Evolutionary conservation across 2,329 filamentous ascomycete genomes (phyloP).

Genomic region (Talaromyces funiculosus): DNA sequence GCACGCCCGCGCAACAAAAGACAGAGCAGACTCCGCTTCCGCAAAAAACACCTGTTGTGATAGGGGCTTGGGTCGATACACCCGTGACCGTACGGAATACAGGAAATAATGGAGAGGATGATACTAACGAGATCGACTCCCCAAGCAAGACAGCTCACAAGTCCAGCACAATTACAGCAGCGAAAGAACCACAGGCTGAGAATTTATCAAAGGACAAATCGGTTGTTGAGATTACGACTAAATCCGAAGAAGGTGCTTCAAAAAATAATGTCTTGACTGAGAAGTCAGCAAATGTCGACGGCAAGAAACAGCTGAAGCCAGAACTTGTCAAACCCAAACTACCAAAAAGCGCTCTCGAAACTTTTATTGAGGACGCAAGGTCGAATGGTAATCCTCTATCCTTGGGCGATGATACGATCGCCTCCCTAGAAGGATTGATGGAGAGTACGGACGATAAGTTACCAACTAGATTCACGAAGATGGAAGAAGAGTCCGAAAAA

Average conservation of each 20-base stretch:
- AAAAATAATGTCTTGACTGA: background rate
- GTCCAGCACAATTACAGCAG: background rate
- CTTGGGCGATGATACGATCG: conserved; percentile 42
- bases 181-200: background rate
- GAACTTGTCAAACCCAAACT: conserved; percentile 32
- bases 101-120: conserved; percentile 15
- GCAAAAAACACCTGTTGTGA: conserved; percentile 41
- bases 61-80: conserved; percentile 45
- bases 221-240: background rate
- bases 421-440: conserved; percentile 40
- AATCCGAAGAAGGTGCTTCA: background rate
- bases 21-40: conserved; percentile 28
- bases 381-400: conserved; percentile 33
- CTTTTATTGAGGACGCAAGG: conserved; percentile 37
- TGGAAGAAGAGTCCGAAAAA: conserved; percentile 4
- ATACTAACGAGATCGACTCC: conserved; percentile 22
- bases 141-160: conserved; percentile 15
- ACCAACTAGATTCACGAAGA: background rate
- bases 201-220: background rate
- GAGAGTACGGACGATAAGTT: conserved; percentile 20
- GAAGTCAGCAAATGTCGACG: conserved; percentile 8
- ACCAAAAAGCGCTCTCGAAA: conserved; percentile 39
- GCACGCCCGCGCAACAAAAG: conserved; percentile 33
- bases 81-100: conserved; percentile 36
- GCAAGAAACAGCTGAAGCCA: conserved; percentile 18